Evolutionary conservation across 2,329 filamentous ascomycete genomes (phyloP), one percentile per base, ranked within the genome.

Genomic region (Sporothrix protearum): DNA sequence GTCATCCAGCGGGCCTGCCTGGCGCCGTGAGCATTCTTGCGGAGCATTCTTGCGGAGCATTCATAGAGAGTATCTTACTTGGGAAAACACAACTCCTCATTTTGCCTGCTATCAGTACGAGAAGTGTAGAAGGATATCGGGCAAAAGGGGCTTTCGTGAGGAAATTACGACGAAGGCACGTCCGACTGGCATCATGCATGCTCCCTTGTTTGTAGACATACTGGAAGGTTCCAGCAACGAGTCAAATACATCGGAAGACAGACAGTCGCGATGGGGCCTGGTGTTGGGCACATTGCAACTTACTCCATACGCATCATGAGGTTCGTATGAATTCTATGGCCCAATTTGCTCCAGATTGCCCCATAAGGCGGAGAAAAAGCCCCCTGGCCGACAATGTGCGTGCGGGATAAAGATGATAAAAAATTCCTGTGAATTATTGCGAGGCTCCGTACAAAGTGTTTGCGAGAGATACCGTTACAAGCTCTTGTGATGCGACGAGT

Each of bases 321-420:
- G n/a, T n/a, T 19, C 14, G 42, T 47, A 47, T 47, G 14, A 16
- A 14, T 47, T n/a, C n/a, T n/a, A 19, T 14, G 14, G 53, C 53
- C 53, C 28, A 19, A 14, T 33, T 55, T 61, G 55, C 30, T 59
- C 55, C 55, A 59, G 28, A 9, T n/a, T 25, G 47, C 28, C 30
- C 66, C 66, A 36, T 68, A 36, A 55, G 47, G 45, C 47, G 66
- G 66, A 42, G 36, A 55, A 30, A 68, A 19, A 47, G 66, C 47
- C 45, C 64, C 51, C 64, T 30, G 61, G 16, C 61, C 19, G 59
- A 63, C 28, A 39, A 42, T 39, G 36, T 63, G 57, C 59, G 36
- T 63, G 57, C 59, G 42, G 47, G 53, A 68, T 19, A 33, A 19
- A 33, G 12, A 19, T 28, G 53, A 57, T 57, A 57, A 28, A 53